Percentiles rank a stretch among this genome's conserved stretches.
Evolutionary conservation across 2,329 filamentous ascomycete species (phyloP).

Genomic region (Apiospora malaysiana): DNA sequence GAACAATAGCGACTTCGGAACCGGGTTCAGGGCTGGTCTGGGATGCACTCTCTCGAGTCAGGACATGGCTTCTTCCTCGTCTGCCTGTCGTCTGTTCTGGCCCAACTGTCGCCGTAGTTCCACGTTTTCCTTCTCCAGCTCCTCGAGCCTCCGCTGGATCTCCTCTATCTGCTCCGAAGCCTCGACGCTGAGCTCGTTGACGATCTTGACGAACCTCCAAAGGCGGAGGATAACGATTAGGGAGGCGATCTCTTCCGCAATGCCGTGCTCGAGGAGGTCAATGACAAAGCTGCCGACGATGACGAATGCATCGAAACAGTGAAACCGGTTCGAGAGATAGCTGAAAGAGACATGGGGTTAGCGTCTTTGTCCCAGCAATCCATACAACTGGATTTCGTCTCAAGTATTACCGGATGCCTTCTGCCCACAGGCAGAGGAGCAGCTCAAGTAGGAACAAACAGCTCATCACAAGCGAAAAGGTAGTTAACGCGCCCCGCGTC

Average conservation of each 20-base stretch:
- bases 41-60: slow-evolving; percentile 10
- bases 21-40: not conserved
- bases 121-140: slow-evolving; percentile 55
- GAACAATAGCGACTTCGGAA: not conserved
- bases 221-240: slow-evolving; percentile 71
- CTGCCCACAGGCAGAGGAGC: slow-evolving; percentile 62
- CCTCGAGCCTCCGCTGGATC: slow-evolving; percentile 57
- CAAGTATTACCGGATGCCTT: slow-evolving; percentile 60
- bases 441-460: slow-evolving; percentile 70
- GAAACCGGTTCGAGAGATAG: slow-evolving; percentile 65
- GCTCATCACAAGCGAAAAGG: slow-evolving; percentile 64
- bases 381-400: not conserved
- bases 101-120: slow-evolving; percentile 35
- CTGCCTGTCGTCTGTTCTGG: not conserved
- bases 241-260: slow-evolving; percentile 67
- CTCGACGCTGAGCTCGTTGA: slow-evolving; percentile 70
- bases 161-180: slow-evolving; percentile 67
- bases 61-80: slow-evolving; percentile 16
- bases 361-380: slow-evolving; percentile 7
- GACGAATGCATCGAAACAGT: slow-evolving; percentile 67
- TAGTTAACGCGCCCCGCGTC: slow-evolving; percentile 49
- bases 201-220: slow-evolving; percentile 74
- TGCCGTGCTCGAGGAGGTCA: slow-evolving; percentile 64
- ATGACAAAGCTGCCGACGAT: slow-evolving; percentile 67
- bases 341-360: slow-evolving; percentile 39